phyloP scores from a whole-genome alignment of 2,329 filamentous ascomycete species.

The Ceratocystis cacaofunesta region DNA sequence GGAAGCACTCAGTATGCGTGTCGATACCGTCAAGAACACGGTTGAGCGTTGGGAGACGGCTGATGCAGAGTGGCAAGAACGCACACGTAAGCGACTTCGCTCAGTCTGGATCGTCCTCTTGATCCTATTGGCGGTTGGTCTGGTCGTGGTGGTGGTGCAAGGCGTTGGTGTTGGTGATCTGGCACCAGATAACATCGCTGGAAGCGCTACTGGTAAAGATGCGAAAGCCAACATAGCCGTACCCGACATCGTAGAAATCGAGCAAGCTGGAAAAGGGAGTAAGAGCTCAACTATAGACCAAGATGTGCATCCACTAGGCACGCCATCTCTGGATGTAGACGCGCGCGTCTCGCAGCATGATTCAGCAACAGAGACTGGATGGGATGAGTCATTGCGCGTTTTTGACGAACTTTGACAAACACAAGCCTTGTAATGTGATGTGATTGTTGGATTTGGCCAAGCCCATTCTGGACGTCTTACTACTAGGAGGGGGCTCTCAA shows the following conservation, averaged over 20 bases:
- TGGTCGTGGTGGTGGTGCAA: conserved; percentile 27
- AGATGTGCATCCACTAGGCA: neutral
- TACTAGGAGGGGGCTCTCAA: neutral
- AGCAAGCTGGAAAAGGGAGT: neutral
- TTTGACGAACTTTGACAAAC: conserved; percentile 33
- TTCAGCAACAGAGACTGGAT: conserved; percentile 12
- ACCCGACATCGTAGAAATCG: neutral
- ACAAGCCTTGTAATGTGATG: neutral
- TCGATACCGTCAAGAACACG: conserved; percentile 47
- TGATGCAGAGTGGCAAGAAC: conserved; percentile 54
- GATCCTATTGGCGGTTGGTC: conserved; percentile 32
- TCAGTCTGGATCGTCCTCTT: conserved; percentile 48
- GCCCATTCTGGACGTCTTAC: no score
- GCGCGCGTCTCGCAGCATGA: conserved; percentile 1
- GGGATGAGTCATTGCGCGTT: conserved; percentile 27
- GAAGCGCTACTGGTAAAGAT: neutral
- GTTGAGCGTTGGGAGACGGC: conserved; percentile 54
- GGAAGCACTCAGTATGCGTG: conserved; percentile 42
- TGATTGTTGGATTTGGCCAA: neutral
- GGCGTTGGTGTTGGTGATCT: conserved; percentile 3
- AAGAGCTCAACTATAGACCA: neutral
- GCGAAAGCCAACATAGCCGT: neutral
- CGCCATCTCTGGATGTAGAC: neutral
- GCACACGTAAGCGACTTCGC: conserved; percentile 46
- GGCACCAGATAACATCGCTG: neutral